Conservation (phyloP, 2,329 filamentous ascomycete species). For the Blastomyces emzantsi region DNA sequence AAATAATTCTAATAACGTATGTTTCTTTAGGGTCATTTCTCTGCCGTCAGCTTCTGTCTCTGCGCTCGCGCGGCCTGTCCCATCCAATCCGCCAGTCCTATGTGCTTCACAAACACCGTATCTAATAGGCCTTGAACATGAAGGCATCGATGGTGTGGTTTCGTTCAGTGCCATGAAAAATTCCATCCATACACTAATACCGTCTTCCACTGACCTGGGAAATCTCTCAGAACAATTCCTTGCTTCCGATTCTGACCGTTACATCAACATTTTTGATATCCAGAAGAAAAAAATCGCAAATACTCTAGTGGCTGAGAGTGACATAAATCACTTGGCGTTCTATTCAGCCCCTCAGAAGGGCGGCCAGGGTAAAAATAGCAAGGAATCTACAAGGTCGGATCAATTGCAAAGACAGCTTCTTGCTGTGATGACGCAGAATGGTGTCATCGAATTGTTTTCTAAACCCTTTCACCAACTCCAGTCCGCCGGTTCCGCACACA, state of each 20-base stretch:
- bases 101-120: constrained; percentile 44
- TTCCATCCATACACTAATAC: constrained; percentile 39
- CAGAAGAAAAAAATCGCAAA: constrained; percentile 36
- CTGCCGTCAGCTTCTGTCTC: constrained; percentile 35
- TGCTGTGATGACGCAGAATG: constrained; percentile 40
- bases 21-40: constrained; percentile 33
- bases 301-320: constrained; percentile 42
- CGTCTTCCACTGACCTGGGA: constrained; percentile 31
- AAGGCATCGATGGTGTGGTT: constrained; percentile 28
- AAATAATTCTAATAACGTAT: constrained; percentile 2
- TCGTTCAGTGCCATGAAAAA: constrained; percentile 44
- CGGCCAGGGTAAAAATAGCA: constrained; percentile 11
- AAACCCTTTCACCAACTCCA: constrained; percentile 37
- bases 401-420: constrained; percentile 34
- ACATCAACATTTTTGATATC: constrained; percentile 43
- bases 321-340: constrained; percentile 34
- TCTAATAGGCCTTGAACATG: constrained; percentile 36
- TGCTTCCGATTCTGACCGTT: constrained; percentile 42
- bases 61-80: constrained; percentile 34
- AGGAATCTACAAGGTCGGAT: constrained; percentile 13
- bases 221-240: constrained; percentile 35
- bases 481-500: constrained; percentile 26
- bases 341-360: constrained; percentile 23
- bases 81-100: constrained; percentile 36
- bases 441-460: constrained; percentile 43